These are phyloP conservation scores for Ceratobasidium sp. DNA, from an alignment of 1,284 basidiomycete species.

Conservation along the genomic window DNA sequence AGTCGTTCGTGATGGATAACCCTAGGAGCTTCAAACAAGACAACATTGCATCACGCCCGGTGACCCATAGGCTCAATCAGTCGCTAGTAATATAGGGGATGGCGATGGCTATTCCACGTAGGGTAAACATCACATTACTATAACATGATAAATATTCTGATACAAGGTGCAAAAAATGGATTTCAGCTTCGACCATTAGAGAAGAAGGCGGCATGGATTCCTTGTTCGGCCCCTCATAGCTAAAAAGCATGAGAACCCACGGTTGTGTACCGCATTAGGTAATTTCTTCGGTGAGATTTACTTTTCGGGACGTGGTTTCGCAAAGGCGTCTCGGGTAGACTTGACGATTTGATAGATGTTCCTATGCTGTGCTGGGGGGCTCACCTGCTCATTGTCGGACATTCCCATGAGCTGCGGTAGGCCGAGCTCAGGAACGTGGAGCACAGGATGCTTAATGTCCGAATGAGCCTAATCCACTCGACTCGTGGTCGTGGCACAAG, in stretches of 20 bases:
- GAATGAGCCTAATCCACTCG: constrained; percentile 8
- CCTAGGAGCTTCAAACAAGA: no score
- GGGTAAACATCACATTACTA: background rate
- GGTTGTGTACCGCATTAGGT: background rate
- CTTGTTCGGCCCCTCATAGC: background rate
- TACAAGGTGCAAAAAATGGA: constrained; percentile 1
- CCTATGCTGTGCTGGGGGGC: constrained; percentile 6
- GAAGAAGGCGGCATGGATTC: constrained; percentile 1
- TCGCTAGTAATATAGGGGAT: background rate
- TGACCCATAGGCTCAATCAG: no score
- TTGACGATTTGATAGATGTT: background rate
- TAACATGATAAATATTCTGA: background rate
- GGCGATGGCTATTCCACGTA: background rate
- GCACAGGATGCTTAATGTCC: background rate
- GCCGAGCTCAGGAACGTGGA: background rate
- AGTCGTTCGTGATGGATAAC: no score
- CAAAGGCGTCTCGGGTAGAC: background rate
- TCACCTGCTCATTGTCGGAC: background rate
- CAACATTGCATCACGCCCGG: no score
- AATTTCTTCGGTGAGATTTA: no score
- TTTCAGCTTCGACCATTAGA: background rate
- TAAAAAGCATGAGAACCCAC: constrained; percentile 19
- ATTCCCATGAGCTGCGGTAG: background rate
- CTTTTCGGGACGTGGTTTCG: background rate
- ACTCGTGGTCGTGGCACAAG: no score